Percentiles rank a stretch among this genome's conserved stretches.
These are phyloP conservation scores for Capsicum chinense DNA, from an alignment of 257 asterid species.

Conservation along the genomic window DNA sequence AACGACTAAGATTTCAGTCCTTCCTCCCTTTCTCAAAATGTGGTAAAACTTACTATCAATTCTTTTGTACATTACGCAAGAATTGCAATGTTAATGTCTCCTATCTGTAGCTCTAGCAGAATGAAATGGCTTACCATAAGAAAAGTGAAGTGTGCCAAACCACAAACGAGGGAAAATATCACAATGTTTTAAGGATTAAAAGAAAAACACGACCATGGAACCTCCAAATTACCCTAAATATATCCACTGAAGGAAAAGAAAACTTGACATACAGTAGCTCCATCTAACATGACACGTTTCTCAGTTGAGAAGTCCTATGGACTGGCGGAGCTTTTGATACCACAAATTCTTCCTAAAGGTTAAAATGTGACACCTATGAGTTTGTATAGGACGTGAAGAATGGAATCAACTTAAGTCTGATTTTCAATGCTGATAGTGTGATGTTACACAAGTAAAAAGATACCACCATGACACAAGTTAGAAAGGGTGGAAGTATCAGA, in stretches of 20 bases:
- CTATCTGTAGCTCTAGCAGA: not conserved
- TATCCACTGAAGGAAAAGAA: not conserved
- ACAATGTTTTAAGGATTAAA: not conserved
- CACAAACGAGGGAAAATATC: not conserved
- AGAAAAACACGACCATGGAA: not conserved
- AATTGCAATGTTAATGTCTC: not conserved
- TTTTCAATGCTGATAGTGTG: not conserved
- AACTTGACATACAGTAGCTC: not conserved
- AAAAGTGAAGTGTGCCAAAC: not conserved
- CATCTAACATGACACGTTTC: not conserved
- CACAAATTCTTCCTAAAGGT: not conserved
- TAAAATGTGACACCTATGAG: not conserved
- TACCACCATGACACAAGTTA: not conserved
- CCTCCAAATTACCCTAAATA: slow-evolving; percentile 22
- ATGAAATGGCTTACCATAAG: not conserved
- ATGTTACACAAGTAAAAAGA: not conserved
- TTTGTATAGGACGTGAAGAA: not conserved
- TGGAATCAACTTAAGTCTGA: not conserved
- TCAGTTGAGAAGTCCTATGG: not conserved
- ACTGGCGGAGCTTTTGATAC: not conserved
- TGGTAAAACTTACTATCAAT: not conserved
- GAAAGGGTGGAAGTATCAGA: slow-evolving; percentile 6
- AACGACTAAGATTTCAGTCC: not conserved
- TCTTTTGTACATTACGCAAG: not conserved
- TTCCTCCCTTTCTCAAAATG: not conserved